Evolutionary conservation across 192 early-diverging fungal genomes (phyloP), one percentile per base, ranked within the genome.

Genomic region (Chytriomyces confervae): DNA sequence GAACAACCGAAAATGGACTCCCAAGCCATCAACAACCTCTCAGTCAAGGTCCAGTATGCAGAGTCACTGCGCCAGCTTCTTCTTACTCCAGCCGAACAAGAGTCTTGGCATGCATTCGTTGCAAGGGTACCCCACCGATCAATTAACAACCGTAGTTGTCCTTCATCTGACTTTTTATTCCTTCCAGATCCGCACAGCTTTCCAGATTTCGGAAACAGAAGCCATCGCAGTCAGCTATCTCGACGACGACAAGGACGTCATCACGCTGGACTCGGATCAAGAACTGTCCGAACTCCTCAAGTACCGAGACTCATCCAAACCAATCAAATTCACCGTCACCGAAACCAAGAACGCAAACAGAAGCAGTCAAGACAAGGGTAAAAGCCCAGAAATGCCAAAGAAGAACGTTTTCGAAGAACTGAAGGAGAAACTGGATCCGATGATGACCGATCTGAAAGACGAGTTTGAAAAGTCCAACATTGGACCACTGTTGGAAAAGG

Each of bases 211-310:
- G 1, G 62, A 62, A 10, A 61, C 46, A 8, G 7, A 29, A 5
- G 18, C n/a, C 8, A 24, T 82, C 75, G 20, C 51, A 43, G 81
- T 80, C 72, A 82, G 24, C 60, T 82, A 82, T 62, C 29, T 24
- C 43, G 81, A 82, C 48, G 27, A 20, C 29, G 81, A 82, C 57
- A 64, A 63, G 8, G 81, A 82, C 79, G 51, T 13, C 36, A 82
- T 82, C 60, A 45, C 66, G 16, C 44, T 82, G 36, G 78, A 82
- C 68, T 78, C 81, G 6, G 81, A 82, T 64, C 60, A 60, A 50
- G 81, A 82, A 64, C 62, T 82, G 10, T n/a, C 11, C 11, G 76
- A 71, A 7, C 51, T 77, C 4, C 47, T 76, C 43, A 57, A 24
- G 11, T 29, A 11, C 51, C 20, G 44, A 13, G 61, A 50, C 20